Base-by-base conservation (phyloP, 345 rosid genomes). In the Brassica juncea region DNA sequence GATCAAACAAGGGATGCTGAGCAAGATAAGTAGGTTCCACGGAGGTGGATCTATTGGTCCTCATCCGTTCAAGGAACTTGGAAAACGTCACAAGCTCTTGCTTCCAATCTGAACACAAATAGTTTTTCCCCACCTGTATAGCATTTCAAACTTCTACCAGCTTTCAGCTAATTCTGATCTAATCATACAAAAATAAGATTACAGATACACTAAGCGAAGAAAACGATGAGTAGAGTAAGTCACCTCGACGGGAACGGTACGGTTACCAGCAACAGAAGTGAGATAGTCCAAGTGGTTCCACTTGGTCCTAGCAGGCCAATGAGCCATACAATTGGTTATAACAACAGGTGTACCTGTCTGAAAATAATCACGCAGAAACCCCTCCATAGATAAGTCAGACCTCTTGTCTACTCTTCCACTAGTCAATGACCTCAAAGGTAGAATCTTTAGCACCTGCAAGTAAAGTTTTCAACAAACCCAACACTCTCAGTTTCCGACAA, bases 201-300 rank as follows among this genome's bases (percentile, higher is more conserved):
- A 19, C 21, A 19, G 21, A 19, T 19, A 19, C 21, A 19, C 0
- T 19, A 19, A 19, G 21, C 21, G 21, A 19, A 19, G 21, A 19
- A 19, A 19, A 19, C 21, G 21, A 19, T 19, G 21, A 63, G 71
- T 61, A 66, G 83, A 70, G 70, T 49, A 82, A 49, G 88, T 88
- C 86, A 92, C 99, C 99, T 95, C 99, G 66, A 95, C 98, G 23
- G 98, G 99, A 60, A 95, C 93, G 3, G 98, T 95, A 16, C 98
- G 91, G 55, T 89, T 86, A 78, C 97, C 99, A 71, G 97, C 99
- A 75, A 90, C 88, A 65, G 68, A 66, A 57, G 72, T 86, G 58
- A 95, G 87, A 77, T 95, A 95, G 74, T 87, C 90, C 84, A 93
- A 71, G 81, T 91, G 87, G 72, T 93, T 90, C 99, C 99, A 95